These are phyloP conservation scores for Acanthamoeba healyi DNA, from an alignment of 208 protist genomes.

Conservation along the genomic window DNA sequence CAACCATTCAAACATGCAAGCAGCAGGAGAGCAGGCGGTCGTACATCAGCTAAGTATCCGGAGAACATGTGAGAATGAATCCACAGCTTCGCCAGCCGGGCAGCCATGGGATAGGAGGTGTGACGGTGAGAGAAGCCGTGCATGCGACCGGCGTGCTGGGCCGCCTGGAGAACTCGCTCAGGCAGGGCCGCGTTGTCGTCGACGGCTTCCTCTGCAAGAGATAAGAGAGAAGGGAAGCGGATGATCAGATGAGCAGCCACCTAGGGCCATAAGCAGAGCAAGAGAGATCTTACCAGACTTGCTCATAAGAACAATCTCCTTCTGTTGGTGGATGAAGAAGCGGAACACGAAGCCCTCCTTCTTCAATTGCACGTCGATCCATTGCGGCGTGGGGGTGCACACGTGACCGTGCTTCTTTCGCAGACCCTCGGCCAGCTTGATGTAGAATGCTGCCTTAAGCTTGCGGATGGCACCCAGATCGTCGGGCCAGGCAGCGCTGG, in stretches of 20 bases:
- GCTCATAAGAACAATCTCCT: conserved; percentile 6
- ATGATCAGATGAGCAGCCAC: not conserved
- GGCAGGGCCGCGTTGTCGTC: not conserved
- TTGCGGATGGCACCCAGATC: conserved; percentile 45
- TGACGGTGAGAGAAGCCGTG: conserved; percentile 44
- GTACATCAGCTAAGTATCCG: conserved; percentile 15
- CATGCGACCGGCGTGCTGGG: conserved; percentile 29
- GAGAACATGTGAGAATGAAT: conserved; percentile 60
- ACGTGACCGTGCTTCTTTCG: not conserved
- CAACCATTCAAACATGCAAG: not conserved
- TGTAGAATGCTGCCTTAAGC: conserved; percentile 65
- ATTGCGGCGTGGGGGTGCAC: conserved; percentile 55
- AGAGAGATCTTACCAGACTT: not conserved
- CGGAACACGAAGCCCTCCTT: conserved; percentile 66
- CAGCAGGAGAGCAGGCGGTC: not conserved
- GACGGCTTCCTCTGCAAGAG: not conserved
- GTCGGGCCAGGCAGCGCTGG: conserved; percentile 41
- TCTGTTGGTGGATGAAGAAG: conserved; percentile 52
- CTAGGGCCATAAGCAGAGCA: not conserved
- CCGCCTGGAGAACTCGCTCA: not conserved
- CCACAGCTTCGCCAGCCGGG: conserved; percentile 55
- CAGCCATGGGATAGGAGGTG: not conserved
- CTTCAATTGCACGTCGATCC: conserved; percentile 39
- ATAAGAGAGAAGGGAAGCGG: not conserved
- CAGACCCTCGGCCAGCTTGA: conserved; percentile 29